Percentiles rank a stretch among this genome's conserved stretches.
phyloP scores from a whole-genome alignment of 306 rosid species.

The Sindora glabra region DNA sequence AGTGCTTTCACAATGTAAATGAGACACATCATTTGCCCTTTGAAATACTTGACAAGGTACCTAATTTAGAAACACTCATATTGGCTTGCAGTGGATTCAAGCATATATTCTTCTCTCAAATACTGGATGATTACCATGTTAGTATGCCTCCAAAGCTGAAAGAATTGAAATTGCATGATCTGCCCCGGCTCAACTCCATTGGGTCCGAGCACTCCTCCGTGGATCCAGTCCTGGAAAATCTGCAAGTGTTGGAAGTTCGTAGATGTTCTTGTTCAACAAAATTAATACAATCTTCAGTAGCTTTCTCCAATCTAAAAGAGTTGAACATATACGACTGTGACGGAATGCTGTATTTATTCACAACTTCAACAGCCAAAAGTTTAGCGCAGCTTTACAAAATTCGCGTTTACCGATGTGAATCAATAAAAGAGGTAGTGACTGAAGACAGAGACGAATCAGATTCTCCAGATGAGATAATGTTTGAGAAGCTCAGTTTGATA shows the following conservation, averaged over 20 bases:
- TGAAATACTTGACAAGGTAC: not conserved
- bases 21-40: too few species aligned
- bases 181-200: not conserved
- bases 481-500: not conserved
- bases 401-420: not conserved
- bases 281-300: not conserved
- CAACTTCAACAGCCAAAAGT: not conserved
- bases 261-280: not conserved
- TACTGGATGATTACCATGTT: not conserved
- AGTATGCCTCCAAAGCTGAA: not conserved
- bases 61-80: not conserved
- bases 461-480: not conserved
- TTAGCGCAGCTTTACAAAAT: not conserved
- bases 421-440: not conserved
- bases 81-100: fast-evolving
- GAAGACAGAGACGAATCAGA: not conserved
- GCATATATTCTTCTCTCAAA: not conserved
- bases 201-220: too few species aligned
- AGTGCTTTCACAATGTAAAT: not conserved
- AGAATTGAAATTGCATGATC: not conserved
- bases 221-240: not conserved
- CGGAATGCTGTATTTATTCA: not conserved
- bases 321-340: not conserved
- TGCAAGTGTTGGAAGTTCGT: too few species aligned
- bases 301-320: not conserved